A percentile compares a stretch with the other conserved stretches of the same genome.
Conservation (phyloP, 352 stramenopile species). For the Phytophthora ohioensis region DNA sequence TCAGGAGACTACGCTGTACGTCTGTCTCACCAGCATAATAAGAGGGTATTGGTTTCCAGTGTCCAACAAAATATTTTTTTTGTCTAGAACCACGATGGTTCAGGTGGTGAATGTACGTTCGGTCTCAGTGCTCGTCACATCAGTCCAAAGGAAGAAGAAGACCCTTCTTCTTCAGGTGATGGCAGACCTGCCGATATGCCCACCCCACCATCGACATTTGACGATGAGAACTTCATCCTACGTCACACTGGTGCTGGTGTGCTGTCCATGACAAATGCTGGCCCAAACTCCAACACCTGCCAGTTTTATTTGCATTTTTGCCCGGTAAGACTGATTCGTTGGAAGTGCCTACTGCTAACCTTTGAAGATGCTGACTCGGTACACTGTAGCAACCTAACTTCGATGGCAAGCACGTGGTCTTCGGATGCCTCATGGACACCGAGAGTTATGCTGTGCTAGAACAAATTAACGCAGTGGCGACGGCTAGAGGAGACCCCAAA, state of each 20-base stretch:
- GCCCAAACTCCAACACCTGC: slow-evolving; percentile 95
- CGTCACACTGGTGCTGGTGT: slow-evolving; percentile 87
- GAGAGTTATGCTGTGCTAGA: slow-evolving; percentile 58
- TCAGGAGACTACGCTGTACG: slow-evolving; percentile 91
- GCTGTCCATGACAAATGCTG: slow-evolving; percentile 96
- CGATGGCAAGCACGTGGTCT: slow-evolving; percentile 88
- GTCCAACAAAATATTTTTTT: slow-evolving; percentile 6
- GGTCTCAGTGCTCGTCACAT: slow-evolving; percentile 22
- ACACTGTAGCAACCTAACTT: slow-evolving; percentile 51
- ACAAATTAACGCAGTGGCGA: slow-evolving; percentile 62
- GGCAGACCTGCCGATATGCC: slow-evolving; percentile 23
- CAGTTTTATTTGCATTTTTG: slow-evolving; percentile 96
- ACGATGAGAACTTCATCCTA: slow-evolving; percentile 96
- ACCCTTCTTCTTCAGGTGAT: slow-evolving; percentile 3
- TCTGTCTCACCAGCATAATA: neutral
- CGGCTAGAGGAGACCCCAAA: slow-evolving; percentile 57
- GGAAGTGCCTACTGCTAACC: neutral
- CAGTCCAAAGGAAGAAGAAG: slow-evolving; percentile 12
- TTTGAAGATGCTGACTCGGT: slow-evolving; percentile 1
- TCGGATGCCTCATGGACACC: slow-evolving; percentile 59
- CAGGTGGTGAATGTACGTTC: slow-evolving; percentile 91
- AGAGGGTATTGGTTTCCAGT: slow-evolving; percentile 6
- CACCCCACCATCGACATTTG: slow-evolving; percentile 61
- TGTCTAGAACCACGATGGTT: slow-evolving; percentile 77
- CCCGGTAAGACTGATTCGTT: slow-evolving; percentile 31